Base-by-base conservation (phyloP, 2,329 filamentous ascomycete species). In the Arthrobotrys musiformis region DNA sequence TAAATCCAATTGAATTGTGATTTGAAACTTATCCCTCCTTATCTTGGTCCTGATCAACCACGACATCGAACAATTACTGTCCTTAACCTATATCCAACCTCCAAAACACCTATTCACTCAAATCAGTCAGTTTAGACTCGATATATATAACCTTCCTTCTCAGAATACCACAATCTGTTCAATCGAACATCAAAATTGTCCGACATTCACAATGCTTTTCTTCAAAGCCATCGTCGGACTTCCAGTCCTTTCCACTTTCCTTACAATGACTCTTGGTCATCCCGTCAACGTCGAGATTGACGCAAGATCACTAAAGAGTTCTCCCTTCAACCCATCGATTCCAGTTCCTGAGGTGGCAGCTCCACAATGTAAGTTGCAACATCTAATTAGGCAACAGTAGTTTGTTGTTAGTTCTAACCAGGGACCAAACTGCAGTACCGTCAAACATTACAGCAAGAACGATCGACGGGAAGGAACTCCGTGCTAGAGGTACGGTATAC, bases 271-370 rank as follows among this genome's bases (percentile, higher is more conserved):
- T 15, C 22, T 61, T n/a, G 54, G 33, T n/a, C 54, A 40, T 28
- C 73, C 73, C 2, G 52, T 77, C 24, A 42, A 67, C 11, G 50
- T 33, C 7, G 73, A 77, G 50, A 61, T 67, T 15, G 60, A 62
- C 28, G 22, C 60, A 2, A 62, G 58, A 42, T 52, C 60, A 19
- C 46, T 58, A 13, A 77, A 77, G 40, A 22, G 11, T 40, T 35
- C 73, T 22, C 60, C 66, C 3, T 77, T 70, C 50, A 77, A 77
- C 35, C 66, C 73, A 13, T 62, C 63, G 4, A 77, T 77, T 17
- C 73, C 73, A 4, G 73, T 77, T 5, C 73, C 73, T 8, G 60
- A 37, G 11, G 73, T 77, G 4, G n/a, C 46, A 4, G 48, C 73
- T 13, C 66, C 73, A 44, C 15, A 22, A 4, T 24, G 73, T 77